Base-by-base conservation (phyloP, 1,139 yeast species). In the Arxiozyma slooffiae region DNA sequence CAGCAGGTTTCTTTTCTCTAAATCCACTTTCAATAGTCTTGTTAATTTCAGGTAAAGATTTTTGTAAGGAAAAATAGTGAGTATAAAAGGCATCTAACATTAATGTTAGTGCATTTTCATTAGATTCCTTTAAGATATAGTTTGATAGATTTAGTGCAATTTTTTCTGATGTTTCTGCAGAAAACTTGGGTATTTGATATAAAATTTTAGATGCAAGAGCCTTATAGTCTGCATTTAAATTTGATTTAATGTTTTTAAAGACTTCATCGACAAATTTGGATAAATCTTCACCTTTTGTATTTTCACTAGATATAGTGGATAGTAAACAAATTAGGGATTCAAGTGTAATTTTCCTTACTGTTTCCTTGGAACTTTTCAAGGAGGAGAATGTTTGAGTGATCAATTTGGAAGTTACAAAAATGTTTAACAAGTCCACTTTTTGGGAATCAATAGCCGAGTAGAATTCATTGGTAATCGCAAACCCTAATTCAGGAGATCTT, bases 401-500 rank as follows among this genome's bases (percentile, higher is more conserved):
- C 24, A 88, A 70, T 58, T 83, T 82, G 38, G 81, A 70, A 4
- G 68, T 60, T 1, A 68, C 62, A 23, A 80, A 67, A n/a, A 65
- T 53, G 20, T 65, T 62, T 8, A 73, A 58, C 9, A 76, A 57
- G 51, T 78, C 75, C 39, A 73, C 59, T 20, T 61, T 58, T 1
- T 63, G 49, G 5, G 67, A 55, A 5, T 71, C 54, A 17, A 81
- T 54, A 37, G 71, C 64, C 2, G 58, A 51, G 48, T 81, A 70
- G 23, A 86, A 62, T 2, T 73, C 68, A 21, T 80, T 62, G 17
- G 82, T 68, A 37, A 71, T 60, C 7, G 76, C 75, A 56, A 86
- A 77, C 0, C 88, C 78, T 38, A 73, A 69, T 63, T 89, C 97
- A 0, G 97, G 85, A 2, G 96, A 81, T 64, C 97, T 78, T 60